Base-by-base conservation (phyloP, 768 basidiomycete species). In the Mycena filopes region DNA sequence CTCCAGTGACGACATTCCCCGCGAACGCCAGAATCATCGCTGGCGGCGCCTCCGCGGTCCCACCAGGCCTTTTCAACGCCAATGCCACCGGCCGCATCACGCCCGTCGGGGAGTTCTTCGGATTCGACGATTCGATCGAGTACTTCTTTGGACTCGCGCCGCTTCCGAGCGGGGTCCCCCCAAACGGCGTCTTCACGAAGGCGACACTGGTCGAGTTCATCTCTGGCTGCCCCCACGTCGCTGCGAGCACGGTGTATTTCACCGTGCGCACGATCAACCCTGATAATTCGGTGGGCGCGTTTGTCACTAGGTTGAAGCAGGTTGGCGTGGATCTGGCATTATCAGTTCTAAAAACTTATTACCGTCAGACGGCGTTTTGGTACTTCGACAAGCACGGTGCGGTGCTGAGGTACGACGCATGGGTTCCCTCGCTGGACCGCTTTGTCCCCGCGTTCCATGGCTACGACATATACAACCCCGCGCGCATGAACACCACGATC, bases 131-230 rank as follows among this genome's bases (percentile, higher is more conserved):
- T 23, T 63, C 62, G n/a, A 42, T 63, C 21, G 62, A 63, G 25
- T 63, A 63, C n/a, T 63, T 63, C 33, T 63, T 48, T 12, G 62
- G 62, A n/a, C 62, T 63, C n/a, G 62, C 55, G 28, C 55, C 62
- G 28, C 40, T 63, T 2, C 62, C 55, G 13, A 15, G 29, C 8
- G 62, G 62, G 4, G 7, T 21, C 5, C 47, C 55, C n/a, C 62
- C 62, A 4, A 64, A 64, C 25, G 63, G 55, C 16, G 63, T 15
- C 11, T 21, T 64, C 55, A 51, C 42, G 11, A 51, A 64, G 2
- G 63, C 63, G 20, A 64, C 63, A 12, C 42, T 64, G 2, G 63
- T 58, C 15, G 48, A 56, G 20, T 58, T 64, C 31, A 40, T 33
- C 25, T 51, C 63, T 0, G 63, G 63, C 29, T 64, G 63, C 20